Base-by-base conservation (phyloP, 805 yeast species). In the Ogataea pini region DNA sequence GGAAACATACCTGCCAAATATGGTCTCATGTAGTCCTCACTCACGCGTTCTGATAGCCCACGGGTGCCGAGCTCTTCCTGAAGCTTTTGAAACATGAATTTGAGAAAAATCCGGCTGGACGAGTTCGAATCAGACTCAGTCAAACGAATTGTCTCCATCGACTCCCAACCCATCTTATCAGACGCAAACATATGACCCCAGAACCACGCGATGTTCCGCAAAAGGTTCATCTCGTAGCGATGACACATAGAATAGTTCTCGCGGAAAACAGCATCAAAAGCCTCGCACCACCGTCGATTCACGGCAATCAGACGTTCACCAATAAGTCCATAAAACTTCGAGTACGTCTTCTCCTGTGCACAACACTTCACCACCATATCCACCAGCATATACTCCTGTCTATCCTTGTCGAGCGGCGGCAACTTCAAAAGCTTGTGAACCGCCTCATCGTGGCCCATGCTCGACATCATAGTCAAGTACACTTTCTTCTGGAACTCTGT, bases 381-480 rank as follows among this genome's bases (percentile, higher is more conserved):
- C 7, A 79, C 82, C 12, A 89, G 72, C 55, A 78, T 77, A 4
- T 66, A 65, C 55, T 83, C 79, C 38, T 78, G 72, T 7, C 71
- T 63, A 12, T 56, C 62, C 0, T 70, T 67, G 12, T 75, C 69
- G 7, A 73, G 59, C 1, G 73, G 69, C 4, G 61, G 51, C 10
- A 87, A 59, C 59, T 77, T 79, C 34, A 87, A 57, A 5, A 94
- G 68, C 64, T 91, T 91, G 64, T 91, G 98, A 1, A 89, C 90
- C 0, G 96, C 92, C 71, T 94, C 99, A 56, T 89, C 96, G 4
- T 91, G 82, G 0, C 95, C 84, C 84, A 92, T 79, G 50, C 96
- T 83, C 18, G 97, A 89, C 85, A 88, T 89, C 8, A 94, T 71
- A 0, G 92, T 85, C 24, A 91, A 69, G 58, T 92, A 92, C 2